Evolutionary conservation across 257 asterid species (phyloP).

Genomic region (Coffea eugenioides): DNA sequence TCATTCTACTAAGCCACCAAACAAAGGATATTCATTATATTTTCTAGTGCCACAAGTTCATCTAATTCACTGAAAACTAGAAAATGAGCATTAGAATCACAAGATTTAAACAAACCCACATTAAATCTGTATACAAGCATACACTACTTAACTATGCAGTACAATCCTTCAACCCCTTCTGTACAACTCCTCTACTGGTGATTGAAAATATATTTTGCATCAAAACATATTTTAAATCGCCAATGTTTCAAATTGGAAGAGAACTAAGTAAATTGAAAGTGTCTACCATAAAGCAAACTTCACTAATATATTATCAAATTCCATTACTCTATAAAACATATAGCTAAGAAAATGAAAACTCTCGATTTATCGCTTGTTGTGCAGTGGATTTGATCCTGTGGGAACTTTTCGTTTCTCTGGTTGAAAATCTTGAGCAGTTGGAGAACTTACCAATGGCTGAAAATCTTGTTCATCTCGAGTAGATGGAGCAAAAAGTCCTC

Average conservation of each 20-base stretch:
- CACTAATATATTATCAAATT: background rate
- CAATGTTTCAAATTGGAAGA: constrained; percentile 15
- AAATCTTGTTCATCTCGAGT: constrained; percentile 11
- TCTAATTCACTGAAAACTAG: background rate
- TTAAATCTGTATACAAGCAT: background rate
- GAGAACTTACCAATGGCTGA: constrained; percentile 11
- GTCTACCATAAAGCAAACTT: background rate
- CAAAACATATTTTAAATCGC: constrained; percentile 13
- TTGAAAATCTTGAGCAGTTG: constrained; percentile 27
- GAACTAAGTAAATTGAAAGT: background rate
- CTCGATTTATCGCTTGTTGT: constrained; percentile 42
- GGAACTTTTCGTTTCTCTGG: constrained; percentile 54
- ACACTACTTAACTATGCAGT: background rate
- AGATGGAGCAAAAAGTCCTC: constrained; percentile 16
- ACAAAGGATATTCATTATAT: background rate
- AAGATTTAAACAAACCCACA: background rate
- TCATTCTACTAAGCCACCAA: background rate
- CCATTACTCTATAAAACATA: background rate
- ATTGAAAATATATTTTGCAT: constrained; percentile 3
- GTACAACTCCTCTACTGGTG: constrained; percentile 23
- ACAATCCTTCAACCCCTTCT: constrained; percentile 14
- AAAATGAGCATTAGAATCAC: background rate
- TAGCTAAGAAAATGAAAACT: background rate
- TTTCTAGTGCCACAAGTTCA: background rate
- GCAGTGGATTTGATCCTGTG: constrained; percentile 63